Percentiles rank a stretch among this genome's conserved stretches.
Evolutionary conservation across 2,329 filamentous ascomycete species (phyloP).

Genomic region (Ophiostoma piceae): DNA sequence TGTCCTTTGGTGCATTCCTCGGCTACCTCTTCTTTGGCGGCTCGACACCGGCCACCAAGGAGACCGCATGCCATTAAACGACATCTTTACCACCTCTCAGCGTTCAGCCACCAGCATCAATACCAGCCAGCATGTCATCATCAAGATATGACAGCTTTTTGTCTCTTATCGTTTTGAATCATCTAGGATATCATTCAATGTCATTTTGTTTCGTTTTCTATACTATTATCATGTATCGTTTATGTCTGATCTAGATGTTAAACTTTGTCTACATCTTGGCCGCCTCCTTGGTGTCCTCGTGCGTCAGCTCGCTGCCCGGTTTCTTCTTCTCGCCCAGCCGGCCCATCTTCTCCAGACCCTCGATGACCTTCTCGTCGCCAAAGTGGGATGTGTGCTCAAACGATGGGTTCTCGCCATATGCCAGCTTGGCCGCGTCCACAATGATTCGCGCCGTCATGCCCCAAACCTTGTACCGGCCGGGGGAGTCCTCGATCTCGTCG

Average conservation of each 20-base stretch:
- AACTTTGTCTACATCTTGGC: slow-evolving; percentile 37
- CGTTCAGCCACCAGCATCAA: not conserved
- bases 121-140: not conserved
- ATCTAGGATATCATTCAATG: slow-evolving; percentile 28
- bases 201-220: slow-evolving; percentile 8
- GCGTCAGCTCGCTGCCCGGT: slow-evolving; percentile 33
- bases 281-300: slow-evolving; percentile 35
- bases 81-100: not conserved
- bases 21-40: slow-evolving; percentile 81
- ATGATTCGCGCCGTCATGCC: slow-evolving; percentile 91
- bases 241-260: not conserved
- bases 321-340: slow-evolving; percentile 43
- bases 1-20: slow-evolving; percentile 80
- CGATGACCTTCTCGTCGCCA: slow-evolving; percentile 51
- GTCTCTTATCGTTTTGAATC: not conserved
- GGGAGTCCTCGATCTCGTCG: slow-evolving; percentile 35
- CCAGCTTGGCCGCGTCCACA: slow-evolving; percentile 79
- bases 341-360: slow-evolving; percentile 43
- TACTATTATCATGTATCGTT: slow-evolving; percentile 20
- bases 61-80: slow-evolving; percentile 78
- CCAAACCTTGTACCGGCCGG: slow-evolving; percentile 73
- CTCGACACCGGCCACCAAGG: slow-evolving; percentile 66
- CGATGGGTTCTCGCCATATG: slow-evolving; percentile 75
- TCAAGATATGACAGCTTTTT: not conserved
- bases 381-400: slow-evolving; percentile 63